Base-by-base conservation (phyloP, 2,329 filamentous ascomycete species). In the Colletotrichum tropicicola region DNA sequence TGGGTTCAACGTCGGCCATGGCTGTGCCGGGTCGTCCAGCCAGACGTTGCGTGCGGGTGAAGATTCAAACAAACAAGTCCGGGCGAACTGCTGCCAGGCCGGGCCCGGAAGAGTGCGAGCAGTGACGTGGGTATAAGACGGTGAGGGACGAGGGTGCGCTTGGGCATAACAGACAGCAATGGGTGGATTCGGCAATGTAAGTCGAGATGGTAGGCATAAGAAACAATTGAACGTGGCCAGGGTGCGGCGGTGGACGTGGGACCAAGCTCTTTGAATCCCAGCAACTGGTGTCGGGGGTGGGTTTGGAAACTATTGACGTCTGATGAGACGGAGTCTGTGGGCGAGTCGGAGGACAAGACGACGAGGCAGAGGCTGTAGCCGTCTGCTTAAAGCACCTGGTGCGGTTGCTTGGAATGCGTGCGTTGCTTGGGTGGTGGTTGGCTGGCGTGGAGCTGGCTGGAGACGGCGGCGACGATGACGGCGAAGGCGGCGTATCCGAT, bases 1-100 rank as follows among this genome's bases (percentile, higher is more conserved):
- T 64, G 17, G 70, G 17, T 58, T 53, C 69, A 53, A 13, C 61
- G 52, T 63, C 63, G 43, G 53, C 58, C 66, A 68, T 68, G 66
- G 17, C 62, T 56, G 35, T 43, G 47, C 57, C 25, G 37, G 17
- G 41, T 15, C 27, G 23, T 52, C 17, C 49, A 54, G 59, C 52
- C 59, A 48, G 45, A 35, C 30, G 59, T 58, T 30, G 39, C 41
- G 32, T 17, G 30, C n/a, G 17, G 17, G 32, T 9, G 23, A n/a
- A 17, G 23, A 15, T 43, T n/a, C 30, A 35, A 30, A 23, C 37
- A 54, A 28, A 43, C 25, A n/a, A 27, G 23, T 37, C 8, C 21
- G 27, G 48, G 21, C 28, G 48, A 23, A 53, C 17, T 39, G 60
- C 8, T 54, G 43, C 28, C 28, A 21, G 9, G 17, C 3, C 8